These are phyloP conservation scores for Clarireedia homoeocarpa DNA, from an alignment of 2,329 filamentous ascomycete species.

Conservation along the genomic window DNA sequence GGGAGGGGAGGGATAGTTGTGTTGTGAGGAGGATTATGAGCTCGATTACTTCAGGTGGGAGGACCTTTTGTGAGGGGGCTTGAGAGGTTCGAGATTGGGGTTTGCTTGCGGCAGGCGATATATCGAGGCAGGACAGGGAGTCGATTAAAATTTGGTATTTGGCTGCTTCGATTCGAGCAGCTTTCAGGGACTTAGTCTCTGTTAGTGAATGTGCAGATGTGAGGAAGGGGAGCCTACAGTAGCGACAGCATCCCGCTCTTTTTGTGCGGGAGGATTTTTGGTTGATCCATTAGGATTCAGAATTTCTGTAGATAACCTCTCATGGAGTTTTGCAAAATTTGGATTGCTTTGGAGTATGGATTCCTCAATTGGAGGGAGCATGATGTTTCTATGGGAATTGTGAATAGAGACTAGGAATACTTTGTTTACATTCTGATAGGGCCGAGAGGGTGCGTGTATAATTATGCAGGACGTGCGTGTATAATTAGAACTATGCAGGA, in stretches of 20 bases:
- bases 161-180: constrained; percentile 40
- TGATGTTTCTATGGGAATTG: constrained; percentile 22
- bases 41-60: constrained; percentile 42
- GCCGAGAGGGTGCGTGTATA: no score
- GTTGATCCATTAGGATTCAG: constrained; percentile 52
- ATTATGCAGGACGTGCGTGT: no score
- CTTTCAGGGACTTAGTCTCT: constrained; percentile 43
- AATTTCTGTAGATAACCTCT: constrained; percentile 43
- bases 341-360: constrained; percentile 48
- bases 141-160: constrained; percentile 43
- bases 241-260: constrained; percentile 41
- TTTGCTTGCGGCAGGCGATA: constrained; percentile 23
- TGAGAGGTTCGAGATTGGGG: constrained; percentile 15
- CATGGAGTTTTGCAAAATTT: constrained; percentile 51
- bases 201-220: not conserved
- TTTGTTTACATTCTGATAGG: no score
- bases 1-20: constrained; percentile 25
- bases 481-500: no score
- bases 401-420: no score
- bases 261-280: constrained; percentile 41
- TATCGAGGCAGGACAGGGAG: constrained; percentile 41
- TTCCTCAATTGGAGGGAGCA: constrained; percentile 53
- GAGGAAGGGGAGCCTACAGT: constrained; percentile 37
- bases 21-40: constrained; percentile 48
- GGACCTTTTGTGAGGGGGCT: constrained; percentile 9